Evolutionary conservation across 805 yeast species (phyloP), one percentile per base, ranked within the genome.

Genomic region (Myxozyma udenii): DNA sequence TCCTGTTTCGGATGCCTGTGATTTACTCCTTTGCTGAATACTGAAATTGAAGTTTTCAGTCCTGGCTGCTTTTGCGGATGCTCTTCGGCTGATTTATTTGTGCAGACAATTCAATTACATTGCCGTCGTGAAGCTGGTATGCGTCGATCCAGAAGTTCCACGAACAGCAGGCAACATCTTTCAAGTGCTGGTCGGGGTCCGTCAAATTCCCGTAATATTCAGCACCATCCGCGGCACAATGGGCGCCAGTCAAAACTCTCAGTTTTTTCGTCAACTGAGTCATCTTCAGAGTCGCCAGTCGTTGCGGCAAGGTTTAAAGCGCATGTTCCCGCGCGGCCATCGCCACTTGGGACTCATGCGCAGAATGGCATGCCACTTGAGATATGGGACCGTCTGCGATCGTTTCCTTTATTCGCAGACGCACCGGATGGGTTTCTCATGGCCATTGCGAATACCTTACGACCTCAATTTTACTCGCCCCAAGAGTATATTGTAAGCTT

Each of bases 341-440:
- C 63, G 14, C 63, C 63, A n/a, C 46, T 60, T 3, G 44, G 59
- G 14, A 49, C 51, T 3, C 51, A 55, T 39, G 54, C 51, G 22
- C 58, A 48, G 44, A 54, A 51, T 25, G 63, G 62, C 14, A 44
- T 62, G 61, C 88, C 87, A 0, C 75, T 79, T 2, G 80, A 76
- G 48, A 70, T 84, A n/a, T 64, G 81, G 57, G 75, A 73, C 45
- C 70, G 76, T 33, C 69, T 84, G 36, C 71, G 77, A 44, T 74
- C 75, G n/a, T 82, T 84, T 64, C 79, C 88, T 0, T 71, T 85
- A 26, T 84, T 84, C 70, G 74, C 73, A 52, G 74, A 75, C 46
- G 91, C 91, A 0, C 89, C 91, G 7, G 75, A 73, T 28, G 69
- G 82, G 4, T 85, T 85, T 64, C 80, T 80, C 58, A 68, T 74